Evolutionary conservation across 352 stramenopile species (phyloP).

Genomic region (Phytopythium kandeliae): DNA sequence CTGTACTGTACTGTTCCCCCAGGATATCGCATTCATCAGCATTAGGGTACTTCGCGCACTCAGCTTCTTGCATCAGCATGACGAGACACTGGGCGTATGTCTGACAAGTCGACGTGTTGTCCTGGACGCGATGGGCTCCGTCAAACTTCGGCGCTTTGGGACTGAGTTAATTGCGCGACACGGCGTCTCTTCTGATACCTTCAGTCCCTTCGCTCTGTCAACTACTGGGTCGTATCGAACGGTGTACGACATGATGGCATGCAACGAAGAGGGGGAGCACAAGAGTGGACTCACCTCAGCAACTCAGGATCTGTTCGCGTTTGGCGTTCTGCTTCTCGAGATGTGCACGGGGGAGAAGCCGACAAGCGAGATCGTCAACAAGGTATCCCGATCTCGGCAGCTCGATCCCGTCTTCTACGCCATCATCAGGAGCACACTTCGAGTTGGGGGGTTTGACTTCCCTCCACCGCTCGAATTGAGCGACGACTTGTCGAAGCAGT

Average conservation of each 20-base stretch:
- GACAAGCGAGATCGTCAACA: slow-evolving; percentile 48
- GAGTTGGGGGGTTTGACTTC: slow-evolving; percentile 1
- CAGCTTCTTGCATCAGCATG: slow-evolving; percentile 30
- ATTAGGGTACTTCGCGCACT: slow-evolving; percentile 35
- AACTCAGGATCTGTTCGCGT: slow-evolving; percentile 51
- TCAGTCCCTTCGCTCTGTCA: background rate
- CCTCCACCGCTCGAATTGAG: background rate
- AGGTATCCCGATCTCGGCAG: slow-evolving; percentile 33
- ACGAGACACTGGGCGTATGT: slow-evolving; percentile 30
- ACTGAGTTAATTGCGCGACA: slow-evolving; percentile 19
- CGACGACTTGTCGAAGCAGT: background rate
- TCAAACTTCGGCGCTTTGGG: slow-evolving; percentile 58
- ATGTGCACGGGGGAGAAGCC: slow-evolving; percentile 55
- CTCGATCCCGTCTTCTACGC: slow-evolving; percentile 37
- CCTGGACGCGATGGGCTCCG: slow-evolving; percentile 20
- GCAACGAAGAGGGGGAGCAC: background rate
- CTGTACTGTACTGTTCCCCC: slow-evolving; percentile 19
- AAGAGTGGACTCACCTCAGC: slow-evolving; percentile 6
- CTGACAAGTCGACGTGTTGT: slow-evolving; percentile 74
- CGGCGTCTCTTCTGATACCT: background rate
- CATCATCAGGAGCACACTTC: slow-evolving; percentile 25
- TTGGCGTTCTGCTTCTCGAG: slow-evolving; percentile 64
- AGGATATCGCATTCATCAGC: slow-evolving; percentile 42
- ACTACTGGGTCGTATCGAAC: background rate
- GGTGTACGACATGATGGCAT: slow-evolving; percentile 1